phyloP scores from a whole-genome alignment of 176 grass and related monocot genomes.

The Paspalum vaginatum region DNA sequence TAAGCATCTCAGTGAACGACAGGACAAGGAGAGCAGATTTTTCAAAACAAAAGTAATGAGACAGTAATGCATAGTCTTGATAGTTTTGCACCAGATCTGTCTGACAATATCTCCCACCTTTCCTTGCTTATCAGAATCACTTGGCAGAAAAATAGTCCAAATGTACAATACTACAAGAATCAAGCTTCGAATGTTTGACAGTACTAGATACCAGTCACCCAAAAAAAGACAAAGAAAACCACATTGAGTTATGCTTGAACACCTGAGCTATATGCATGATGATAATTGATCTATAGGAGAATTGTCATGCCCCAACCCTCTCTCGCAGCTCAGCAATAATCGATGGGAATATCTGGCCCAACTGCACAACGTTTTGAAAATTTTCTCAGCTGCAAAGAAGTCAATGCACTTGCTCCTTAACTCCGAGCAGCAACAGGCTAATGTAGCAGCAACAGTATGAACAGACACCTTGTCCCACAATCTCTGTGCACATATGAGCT shows the following conservation, averaged over 20 bases:
- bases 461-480: constrained; percentile 37
- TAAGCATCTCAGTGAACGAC: background rate
- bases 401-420: constrained; percentile 58
- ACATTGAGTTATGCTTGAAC: background rate
- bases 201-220: background rate
- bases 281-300: too few species aligned
- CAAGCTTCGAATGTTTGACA: too few species aligned
- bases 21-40: background rate
- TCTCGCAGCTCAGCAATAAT: constrained; percentile 12
- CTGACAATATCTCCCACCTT: background rate
- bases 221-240: background rate
- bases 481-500: constrained; percentile 47
- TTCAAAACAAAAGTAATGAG: background rate
- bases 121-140: background rate
- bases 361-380: constrained; percentile 38
- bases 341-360: constrained; percentile 37
- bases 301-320: too few species aligned
- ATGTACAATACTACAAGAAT: background rate
- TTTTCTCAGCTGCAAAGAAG: constrained; percentile 38
- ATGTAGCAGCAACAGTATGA: constrained; percentile 39
- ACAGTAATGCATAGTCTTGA: too few species aligned
- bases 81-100: background rate
- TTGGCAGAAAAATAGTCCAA: background rate
- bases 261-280: too few species aligned
- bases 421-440: constrained; percentile 40